Base-by-base conservation (phyloP, 176 grass and related monocot genomes). In the Lolium perenne region DNA sequence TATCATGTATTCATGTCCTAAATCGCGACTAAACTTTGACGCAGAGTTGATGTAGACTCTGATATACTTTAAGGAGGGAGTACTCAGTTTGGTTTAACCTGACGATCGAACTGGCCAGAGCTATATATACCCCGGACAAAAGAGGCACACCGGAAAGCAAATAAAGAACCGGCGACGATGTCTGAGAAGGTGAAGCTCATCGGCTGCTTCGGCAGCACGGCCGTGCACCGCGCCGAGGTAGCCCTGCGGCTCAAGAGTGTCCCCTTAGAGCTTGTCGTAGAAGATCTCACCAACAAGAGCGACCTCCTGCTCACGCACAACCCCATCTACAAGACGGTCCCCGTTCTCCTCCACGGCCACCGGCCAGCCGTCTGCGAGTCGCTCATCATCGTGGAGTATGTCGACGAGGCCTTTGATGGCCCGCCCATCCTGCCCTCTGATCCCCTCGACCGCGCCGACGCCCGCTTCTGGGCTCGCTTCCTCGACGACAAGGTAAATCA, bases 351-450 rank as follows among this genome's bases (percentile, higher is more conserved):
- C 47, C 84, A 90, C 2, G 74, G 66, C 35, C 88, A 77, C 7
- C n/a, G 47, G 9, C 67, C 60, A 3, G 60, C 81, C 21, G 38
- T 90, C n/a, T 35, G 47, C 3, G 87, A 90, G 82, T 93, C 88
- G 6, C 88, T 88, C 9, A 10, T 86, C 49, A 53, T 90, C 73
- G 25, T 87, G 10, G 85, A 93, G 79, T 93, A 93, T 32, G 3
- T 90, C 32, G 88, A 93, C 20, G 91, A 93, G 74, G 26, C 38
- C 55, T 93, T 90, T n/a, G 49, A 66, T 0, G 91, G 85, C 0
- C 49, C 72, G 13, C 59, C 77, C 0, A 12, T 92, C 6, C 45
- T 89, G 4, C 86, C 86, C 0, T 4, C 55, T 0, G 86, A 89
- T 45, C 86, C 90, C 0, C 72, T 67, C 60, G 82, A 49, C 1